Percentiles rank a stretch among this genome's conserved stretches.
phyloP scores from a whole-genome alignment of 305 asterid genomes.

The Fraxinus latifolia region DNA sequence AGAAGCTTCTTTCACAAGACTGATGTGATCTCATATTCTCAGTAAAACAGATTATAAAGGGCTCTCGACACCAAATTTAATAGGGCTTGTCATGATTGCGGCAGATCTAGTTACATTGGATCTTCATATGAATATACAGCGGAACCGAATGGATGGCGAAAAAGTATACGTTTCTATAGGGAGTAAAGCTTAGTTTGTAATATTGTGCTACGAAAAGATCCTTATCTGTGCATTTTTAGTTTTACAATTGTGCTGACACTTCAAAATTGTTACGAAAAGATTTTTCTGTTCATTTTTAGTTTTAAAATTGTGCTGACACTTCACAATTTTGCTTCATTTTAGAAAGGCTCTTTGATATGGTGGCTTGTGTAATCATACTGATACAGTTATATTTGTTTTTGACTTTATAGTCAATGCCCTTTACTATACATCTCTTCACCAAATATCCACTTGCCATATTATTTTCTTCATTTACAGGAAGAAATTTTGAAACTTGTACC shows the following conservation, averaged over 20 bases:
- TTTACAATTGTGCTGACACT: neutral
- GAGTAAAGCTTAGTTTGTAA: neutral
- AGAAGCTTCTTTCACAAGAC: neutral
- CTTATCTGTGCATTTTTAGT: neutral
- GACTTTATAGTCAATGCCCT: neutral
- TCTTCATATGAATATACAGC: neutral
- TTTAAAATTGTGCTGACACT: neutral
- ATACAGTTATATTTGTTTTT: neutral
- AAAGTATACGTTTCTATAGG: neutral
- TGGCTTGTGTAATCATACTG: neutral
- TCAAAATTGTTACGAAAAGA: neutral
- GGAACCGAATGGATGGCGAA: neutral
- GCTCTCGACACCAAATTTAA: neutral
- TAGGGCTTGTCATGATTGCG: neutral
- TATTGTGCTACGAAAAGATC: neutral
- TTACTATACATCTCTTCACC: neutral
- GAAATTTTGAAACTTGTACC: constrained; percentile 50
- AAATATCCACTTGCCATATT: neutral
- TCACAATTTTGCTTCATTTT: neutral
- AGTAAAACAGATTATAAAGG: neutral
- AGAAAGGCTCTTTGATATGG: neutral
- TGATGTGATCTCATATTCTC: neutral
- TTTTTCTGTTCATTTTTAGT: neutral
- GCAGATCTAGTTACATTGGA: neutral
- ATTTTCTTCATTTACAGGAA: constrained; percentile 53